Evolutionary conservation across 441 rosid genomes (phyloP).

Genomic region (Iberis amara): DNA sequence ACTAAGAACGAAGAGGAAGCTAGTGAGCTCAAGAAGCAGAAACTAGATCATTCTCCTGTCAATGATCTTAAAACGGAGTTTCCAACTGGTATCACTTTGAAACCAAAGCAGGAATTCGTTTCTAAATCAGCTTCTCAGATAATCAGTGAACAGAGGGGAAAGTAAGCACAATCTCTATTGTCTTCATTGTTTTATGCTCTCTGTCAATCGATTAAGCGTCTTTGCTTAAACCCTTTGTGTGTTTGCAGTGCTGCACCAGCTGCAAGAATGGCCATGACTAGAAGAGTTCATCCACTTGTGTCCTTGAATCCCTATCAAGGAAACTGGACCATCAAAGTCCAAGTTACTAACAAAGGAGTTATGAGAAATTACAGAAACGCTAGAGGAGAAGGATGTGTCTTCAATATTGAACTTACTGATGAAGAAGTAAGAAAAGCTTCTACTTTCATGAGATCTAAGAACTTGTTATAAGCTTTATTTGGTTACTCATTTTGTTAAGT

Average conservation of each 20-base stretch:
- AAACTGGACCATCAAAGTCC: conserved; percentile 77
- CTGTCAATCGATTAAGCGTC: neutral
- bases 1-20: conserved; percentile 27
- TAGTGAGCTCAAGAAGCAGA: conserved; percentile 34
- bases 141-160: conserved; percentile 53
- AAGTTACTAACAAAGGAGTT: conserved; percentile 72
- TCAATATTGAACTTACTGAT: conserved; percentile 82
- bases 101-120: conserved; percentile 59
- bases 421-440: conserved; percentile 46
- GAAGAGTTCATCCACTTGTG: conserved; percentile 79
- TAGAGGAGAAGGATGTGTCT: conserved; percentile 88
- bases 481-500: neutral
- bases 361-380: conserved; percentile 75
- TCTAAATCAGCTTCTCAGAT: conserved; percentile 81
- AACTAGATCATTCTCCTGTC: conserved; percentile 31
- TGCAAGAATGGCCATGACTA: conserved; percentile 71
- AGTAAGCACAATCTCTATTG: conserved; percentile 37
- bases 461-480: neutral
- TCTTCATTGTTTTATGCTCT: neutral
- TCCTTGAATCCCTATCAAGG: conserved; percentile 91
- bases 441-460: neutral
- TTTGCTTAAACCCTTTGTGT: neutral
- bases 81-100: conserved; percentile 28
- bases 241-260: conserved; percentile 61
- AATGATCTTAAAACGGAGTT: conserved; percentile 25